These are phyloP conservation scores for Tricholoma flavovirens DNA, from an alignment of 768 basidiomycete species.

Conservation along the genomic window DNA sequence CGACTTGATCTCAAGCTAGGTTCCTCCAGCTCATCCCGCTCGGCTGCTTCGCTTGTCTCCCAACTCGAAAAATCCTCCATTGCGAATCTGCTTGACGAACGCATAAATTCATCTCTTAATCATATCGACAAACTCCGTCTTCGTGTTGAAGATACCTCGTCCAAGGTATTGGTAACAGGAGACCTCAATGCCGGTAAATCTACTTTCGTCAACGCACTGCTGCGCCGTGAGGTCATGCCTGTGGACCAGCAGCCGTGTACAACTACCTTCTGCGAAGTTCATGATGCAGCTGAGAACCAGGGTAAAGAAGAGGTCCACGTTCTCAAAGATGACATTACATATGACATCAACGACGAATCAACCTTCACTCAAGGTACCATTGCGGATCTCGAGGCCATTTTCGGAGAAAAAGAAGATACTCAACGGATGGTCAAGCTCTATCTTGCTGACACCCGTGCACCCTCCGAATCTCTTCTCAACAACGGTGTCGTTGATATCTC, in stretches of 20 bases:
- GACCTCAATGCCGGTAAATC: slow-evolving; percentile 99
- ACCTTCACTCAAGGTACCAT: slow-evolving; percentile 72
- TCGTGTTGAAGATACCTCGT: slow-evolving; percentile 87
- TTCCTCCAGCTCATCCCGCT: slow-evolving; percentile 55
- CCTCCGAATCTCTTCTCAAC: slow-evolving; percentile 81
- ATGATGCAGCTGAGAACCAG: slow-evolving; percentile 77
- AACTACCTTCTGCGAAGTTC: slow-evolving; percentile 94
- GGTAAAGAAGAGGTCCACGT: slow-evolving; percentile 85
- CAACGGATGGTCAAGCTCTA: slow-evolving; percentile 83
- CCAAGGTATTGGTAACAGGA: slow-evolving; percentile 95
- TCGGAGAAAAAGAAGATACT: slow-evolving; percentile 68
- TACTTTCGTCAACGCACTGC: slow-evolving; percentile 93
- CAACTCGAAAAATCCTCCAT: slow-evolving; percentile 93
- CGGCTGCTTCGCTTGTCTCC: slow-evolving; percentile 71
- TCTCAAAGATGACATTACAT: slow-evolving; percentile 59
- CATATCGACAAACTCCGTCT: slow-evolving; percentile 83
- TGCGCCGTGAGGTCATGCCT: slow-evolving; percentile 89
- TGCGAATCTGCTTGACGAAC: slow-evolving; percentile 84
- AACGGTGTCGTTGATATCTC: slow-evolving; percentile 97
- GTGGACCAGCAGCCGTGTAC: slow-evolving; percentile 98
- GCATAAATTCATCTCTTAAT: slow-evolving; percentile 63
- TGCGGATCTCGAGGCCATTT: slow-evolving; percentile 69
- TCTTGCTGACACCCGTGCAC: slow-evolving; percentile 72
- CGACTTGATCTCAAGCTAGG: slow-evolving; percentile 92
- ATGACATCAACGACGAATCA: slow-evolving; percentile 63